Percentiles rank a stretch among this genome's conserved stretches.
Conservation (phyloP, 1,139 yeast species). For the Hyphopichia pseudoburtonii region DNA sequence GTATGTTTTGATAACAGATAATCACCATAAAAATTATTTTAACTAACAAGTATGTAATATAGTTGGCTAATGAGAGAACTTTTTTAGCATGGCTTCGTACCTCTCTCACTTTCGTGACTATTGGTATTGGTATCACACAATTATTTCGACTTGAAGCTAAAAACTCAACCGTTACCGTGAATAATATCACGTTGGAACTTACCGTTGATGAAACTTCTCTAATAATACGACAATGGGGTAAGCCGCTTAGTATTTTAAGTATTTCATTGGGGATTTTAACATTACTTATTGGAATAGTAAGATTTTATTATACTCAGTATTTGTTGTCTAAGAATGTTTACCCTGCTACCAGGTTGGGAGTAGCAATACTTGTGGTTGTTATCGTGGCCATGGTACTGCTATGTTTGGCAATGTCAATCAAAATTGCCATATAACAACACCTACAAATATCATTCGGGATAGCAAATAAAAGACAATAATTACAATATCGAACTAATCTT, state of each 20-base stretch:
- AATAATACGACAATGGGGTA: slow-evolving; percentile 26
- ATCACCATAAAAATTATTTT: background rate
- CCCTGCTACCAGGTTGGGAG: slow-evolving; percentile 29
- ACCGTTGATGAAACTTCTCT: slow-evolving; percentile 5
- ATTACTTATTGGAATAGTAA: slow-evolving; percentile 30
- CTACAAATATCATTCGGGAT: background rate
- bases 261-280: slow-evolving; percentile 37
- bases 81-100: slow-evolving; percentile 80
- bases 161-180: slow-evolving; percentile 18
- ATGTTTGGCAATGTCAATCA: slow-evolving; percentile 3
- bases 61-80: slow-evolving; percentile 74
- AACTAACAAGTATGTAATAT: background rate
- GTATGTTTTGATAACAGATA: slow-evolving; percentile 10
- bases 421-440: background rate
- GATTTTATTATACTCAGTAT: slow-evolving; percentile 38
- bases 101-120: slow-evolving; percentile 41
- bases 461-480: background rate
- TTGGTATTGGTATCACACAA: slow-evolving; percentile 45
- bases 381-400: slow-evolving; percentile 4
- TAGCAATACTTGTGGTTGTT: slow-evolving; percentile 4
- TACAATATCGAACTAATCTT: too few relatives aligned
- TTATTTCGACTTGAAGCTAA: slow-evolving; percentile 34
- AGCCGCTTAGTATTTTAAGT: slow-evolving; percentile 36
- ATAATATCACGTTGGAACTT: slow-evolving; percentile 12
- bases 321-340: slow-evolving; percentile 25